Base-by-base conservation (phyloP, 2,329 filamentous ascomycete species). In the Colletotrichum cereale region DNA sequence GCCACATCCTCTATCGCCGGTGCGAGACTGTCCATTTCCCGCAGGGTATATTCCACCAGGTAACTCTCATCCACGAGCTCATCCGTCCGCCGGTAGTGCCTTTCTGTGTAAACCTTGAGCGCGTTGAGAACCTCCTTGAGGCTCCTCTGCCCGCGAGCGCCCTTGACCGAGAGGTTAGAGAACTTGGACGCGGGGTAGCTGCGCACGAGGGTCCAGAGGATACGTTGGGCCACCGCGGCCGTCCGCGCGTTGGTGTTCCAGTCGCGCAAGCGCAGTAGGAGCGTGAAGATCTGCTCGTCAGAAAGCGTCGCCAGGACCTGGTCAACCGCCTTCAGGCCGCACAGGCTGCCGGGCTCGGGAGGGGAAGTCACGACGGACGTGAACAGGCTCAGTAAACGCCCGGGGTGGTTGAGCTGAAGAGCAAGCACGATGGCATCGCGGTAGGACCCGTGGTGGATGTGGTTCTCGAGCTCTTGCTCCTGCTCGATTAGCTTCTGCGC, bases 241-340 rank as follows among this genome's bases (percentile, higher is more conserved):
- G 94, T 97, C 73, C 94, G 89, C 0, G 94, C 95, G 76, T 98
- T 98, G 5, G 96, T 97, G 80, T 99, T 99, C 96, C 96, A 99
- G 82, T 99, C 96, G 56, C 97, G 89, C 55, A 98, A 83, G 70
- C 96, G 88, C 47, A 96, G 85, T 0, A 99, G 87, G 18, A 99
- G 87, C 8, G 90, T 86, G 82, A 94, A 97, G 18, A 99, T 88
- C 79, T 98, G 96, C 75, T 96, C 92, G 75, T 96, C 92, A 5
- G 92, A 92, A 7, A 99, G 86, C 16, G 85, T 89, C n/a, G 87
- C 89, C 1, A 99, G 85, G 0, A 97, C 95, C 62, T 94, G 88
- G 76, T 98, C 96, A 11, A 98, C 96, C 14, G 90, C 89, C 67
- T 83, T 86, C 21, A 90, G 80, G 1, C 92, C 93, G 1, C 86